Evolutionary conservation across 2,329 filamentous ascomycete species (phyloP), one percentile per base, ranked within the genome.

Genomic region (Alternaria consortialis): DNA sequence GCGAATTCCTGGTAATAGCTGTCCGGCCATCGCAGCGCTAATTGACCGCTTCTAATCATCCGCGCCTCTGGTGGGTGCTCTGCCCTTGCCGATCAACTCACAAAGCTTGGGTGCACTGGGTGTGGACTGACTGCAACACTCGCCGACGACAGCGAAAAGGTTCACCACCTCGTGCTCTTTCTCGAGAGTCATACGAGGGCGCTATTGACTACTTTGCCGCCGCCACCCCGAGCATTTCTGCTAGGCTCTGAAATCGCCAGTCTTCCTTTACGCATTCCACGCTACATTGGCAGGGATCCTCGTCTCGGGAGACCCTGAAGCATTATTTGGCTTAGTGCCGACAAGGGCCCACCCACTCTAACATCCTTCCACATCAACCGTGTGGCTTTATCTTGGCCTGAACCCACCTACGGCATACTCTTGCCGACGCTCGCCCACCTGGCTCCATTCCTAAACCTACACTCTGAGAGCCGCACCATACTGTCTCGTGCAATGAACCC

Each of bases 281-380:
- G 60, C 59, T 60, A 60, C 50, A 57, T 54, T 64, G 47, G 63
- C 69, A 70, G 61, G 55, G 58, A 60, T 60, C 50, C 31, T 60
- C 32, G 40, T 42, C 32, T 57, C 46, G 58, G 58, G 34, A 60
- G 58, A 60, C 58, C 58, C 58, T 60, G 58, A 60, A 56, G 46
- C 46, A 52, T 40, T 32, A 60, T 60, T 47, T 29, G 53, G 53
- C 39, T 50, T 60, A 57, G 58, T 46, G 47, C 39, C 6, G 25
- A 42, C 47, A 53, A 47, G 53, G 58, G 32, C 43, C 58, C 61
- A 56, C 59, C 60, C 62, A 58, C 58, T 62, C 64, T 70, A 69
- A 66, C 64, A 69, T 64, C 66, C 62, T 62, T 69, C 67, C 43
- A 59, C 62, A 65, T 61, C 69, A 65, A 68, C 70, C 60, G 53